Base-by-base conservation (phyloP, 768 basidiomycete species). In the Tricholoma saponaceum region DNA sequence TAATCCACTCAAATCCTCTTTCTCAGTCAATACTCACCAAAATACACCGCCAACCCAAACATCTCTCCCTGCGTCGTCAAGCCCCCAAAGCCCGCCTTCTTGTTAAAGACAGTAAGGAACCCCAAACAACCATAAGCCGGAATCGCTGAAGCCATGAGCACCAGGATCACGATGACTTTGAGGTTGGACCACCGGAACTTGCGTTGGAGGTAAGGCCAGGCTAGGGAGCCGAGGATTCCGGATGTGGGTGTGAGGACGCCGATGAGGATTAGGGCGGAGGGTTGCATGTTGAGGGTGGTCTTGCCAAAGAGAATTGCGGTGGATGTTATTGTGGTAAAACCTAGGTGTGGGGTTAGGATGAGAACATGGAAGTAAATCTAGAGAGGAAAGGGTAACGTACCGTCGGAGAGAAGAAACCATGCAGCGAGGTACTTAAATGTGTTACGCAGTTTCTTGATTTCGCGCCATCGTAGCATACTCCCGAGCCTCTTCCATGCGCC, bases 381-480 rank as follows among this genome's bases (percentile, higher is more conserved):
- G n/a, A n/a, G 16, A 4, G 41, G 30, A 37, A 5, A 37, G 16
- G 23, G 1, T 26, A 35, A 70, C 82, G 44, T 53, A 90, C 93
- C 92, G 65, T 98, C 95, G 1, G 90, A 92, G 22, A 98, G 82
- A 12, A 98, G 79, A 69, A 97, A 95, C 95, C 95, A 98, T 0
- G 96, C 93, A 5, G 86, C 82, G 43, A 98, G 85, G 64, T 92
- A 98, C 62, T 81, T 81, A 77, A 95, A 98, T 1, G 95, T 94
- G 65, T 93, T 87, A 28, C 81, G 79, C 14, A 98, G 76, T 53
- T 81, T 81, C 68, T 81, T 81, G 39, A 95, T 84, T 66, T 96
- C 87, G 7, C 72, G 74, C 78, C 83, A 86, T 1, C 76, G 77
- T 20, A 98, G 75, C 89, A 94, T 94, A 30, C 73, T 76, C 0